These are phyloP conservation scores for Pseudogymnoascus sp. DNA, from an alignment of 2,329 filamentous ascomycete genomes.

Conservation along the genomic window DNA sequence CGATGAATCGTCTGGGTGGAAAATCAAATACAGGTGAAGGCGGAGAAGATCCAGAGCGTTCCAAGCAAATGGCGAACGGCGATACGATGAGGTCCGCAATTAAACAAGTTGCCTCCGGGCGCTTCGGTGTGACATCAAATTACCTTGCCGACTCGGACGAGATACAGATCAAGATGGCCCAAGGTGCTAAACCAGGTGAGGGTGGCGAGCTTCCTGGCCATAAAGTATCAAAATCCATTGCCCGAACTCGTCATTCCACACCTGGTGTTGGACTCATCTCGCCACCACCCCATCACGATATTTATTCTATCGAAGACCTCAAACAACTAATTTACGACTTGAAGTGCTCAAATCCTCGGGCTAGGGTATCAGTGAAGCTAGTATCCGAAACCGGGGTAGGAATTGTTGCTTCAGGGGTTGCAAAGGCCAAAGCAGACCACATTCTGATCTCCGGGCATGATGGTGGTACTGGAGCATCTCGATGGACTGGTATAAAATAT, in stretches of 20 bases:
- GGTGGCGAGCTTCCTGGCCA: constrained; percentile 94
- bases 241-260: constrained; percentile 88
- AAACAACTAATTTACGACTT: constrained; percentile 98
- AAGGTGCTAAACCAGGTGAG: constrained; percentile 95
- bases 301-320: constrained; percentile 96
- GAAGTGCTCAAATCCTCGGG: constrained; percentile 89
- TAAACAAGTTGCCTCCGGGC: constrained; percentile 92
- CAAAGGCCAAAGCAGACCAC: constrained; percentile 94
- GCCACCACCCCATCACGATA: constrained; percentile 93
- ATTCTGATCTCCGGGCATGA: constrained; percentile 96
- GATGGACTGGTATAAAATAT: constrained; percentile 99
- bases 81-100: constrained; percentile 97
- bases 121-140: constrained; percentile 91
- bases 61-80: constrained; percentile 76
- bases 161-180: constrained; percentile 98
- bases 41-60: constrained; percentile 90
- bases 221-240: constrained; percentile 92
- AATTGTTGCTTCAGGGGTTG: constrained; percentile 94
- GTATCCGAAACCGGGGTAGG: constrained; percentile 96
- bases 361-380: constrained; percentile 91
- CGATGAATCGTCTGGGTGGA: constrained; percentile 92
- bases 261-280: constrained; percentile 94
- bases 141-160: constrained; percentile 94
- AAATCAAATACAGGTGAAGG: constrained; percentile 98
- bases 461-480: constrained; percentile 89